Conservation (phyloP, 768 basidiomycete species). For the Xanthoconium purpureum region DNA sequence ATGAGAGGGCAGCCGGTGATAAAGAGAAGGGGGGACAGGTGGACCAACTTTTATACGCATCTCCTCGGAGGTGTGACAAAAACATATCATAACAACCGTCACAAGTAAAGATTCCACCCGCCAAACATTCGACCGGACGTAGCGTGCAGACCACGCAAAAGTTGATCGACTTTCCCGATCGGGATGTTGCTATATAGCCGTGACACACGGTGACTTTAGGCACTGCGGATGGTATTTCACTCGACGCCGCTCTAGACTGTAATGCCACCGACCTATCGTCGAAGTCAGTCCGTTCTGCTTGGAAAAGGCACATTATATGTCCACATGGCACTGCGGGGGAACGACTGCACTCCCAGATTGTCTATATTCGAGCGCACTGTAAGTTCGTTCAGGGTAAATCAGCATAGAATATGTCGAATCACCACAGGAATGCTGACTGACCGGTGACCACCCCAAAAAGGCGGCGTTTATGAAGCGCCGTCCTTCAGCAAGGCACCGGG, state of each 20-base stretch:
- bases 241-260: conserved; percentile 11
- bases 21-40: not conserved
- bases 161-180: conserved; percentile 22
- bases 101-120: conserved; percentile 19
- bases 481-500: conserved; percentile 23
- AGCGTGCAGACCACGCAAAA: conserved; percentile 3
- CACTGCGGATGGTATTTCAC: not conserved
- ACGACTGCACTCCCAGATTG: conserved; percentile 15
- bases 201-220: conserved; percentile 27
- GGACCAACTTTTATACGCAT: conserved; percentile 26
- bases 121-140: conserved; percentile 20
- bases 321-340: conserved; percentile 22
- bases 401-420: conserved; percentile 28
- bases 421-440: conserved; percentile 25
- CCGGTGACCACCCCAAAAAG: conserved; percentile 4
- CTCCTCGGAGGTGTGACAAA: conserved; percentile 32
- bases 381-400: conserved; percentile 22
- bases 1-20: conserved; percentile 13
- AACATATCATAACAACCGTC: conserved; percentile 35
- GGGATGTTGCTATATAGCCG: conserved; percentile 16
- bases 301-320: conserved; percentile 12
- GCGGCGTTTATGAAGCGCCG: conserved; percentile 15
- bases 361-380: conserved; percentile 13
- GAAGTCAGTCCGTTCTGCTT: conserved; percentile 17
- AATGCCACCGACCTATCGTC: conserved; percentile 19